Evolutionary conservation across 805 yeast genomes (phyloP).

Genomic region (Blastobotrys parvus): DNA sequence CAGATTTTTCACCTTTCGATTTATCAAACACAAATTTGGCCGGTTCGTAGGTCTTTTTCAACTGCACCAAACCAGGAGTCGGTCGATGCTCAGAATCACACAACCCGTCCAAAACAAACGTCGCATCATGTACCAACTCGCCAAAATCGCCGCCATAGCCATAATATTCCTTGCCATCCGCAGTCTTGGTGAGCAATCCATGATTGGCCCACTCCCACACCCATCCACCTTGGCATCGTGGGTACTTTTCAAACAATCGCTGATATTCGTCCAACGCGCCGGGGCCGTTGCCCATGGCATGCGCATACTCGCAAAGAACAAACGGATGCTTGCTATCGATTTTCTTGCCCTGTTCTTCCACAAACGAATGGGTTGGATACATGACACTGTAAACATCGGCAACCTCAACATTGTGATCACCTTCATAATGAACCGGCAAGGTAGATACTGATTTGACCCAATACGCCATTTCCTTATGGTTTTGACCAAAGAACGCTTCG

Average conservation of each 20-base stretch:
- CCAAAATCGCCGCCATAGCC: conserved; percentile 34
- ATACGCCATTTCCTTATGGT: conserved; percentile 27
- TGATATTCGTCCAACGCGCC: conserved; percentile 30
- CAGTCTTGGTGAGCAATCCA: conserved; percentile 21
- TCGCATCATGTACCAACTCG: conserved; percentile 31
- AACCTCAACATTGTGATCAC: conserved; percentile 20
- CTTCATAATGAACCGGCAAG: conserved; percentile 32
- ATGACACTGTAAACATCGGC: conserved; percentile 29
- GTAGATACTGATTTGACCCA: conserved; percentile 20
- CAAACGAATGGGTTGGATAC: conserved; percentile 25
- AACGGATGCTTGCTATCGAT: conserved; percentile 25
- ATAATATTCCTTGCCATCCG: conserved; percentile 16
- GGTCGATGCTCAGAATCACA: conserved; percentile 28
- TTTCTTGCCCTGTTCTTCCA: conserved; percentile 19
- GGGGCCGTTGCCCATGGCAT: conserved; percentile 36
- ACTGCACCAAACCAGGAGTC: conserved; percentile 30
- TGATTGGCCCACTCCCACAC: conserved; percentile 37
- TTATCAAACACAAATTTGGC: conserved; percentile 3
- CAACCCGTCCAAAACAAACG: conserved; percentile 33
- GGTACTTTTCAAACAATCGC: conserved; percentile 27
- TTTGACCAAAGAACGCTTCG: conserved; percentile 30
- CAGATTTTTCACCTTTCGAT: conserved; percentile 1
- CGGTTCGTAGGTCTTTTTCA: conserved; percentile 31
- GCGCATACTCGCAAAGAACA: conserved; percentile 33
- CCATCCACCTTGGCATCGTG: conserved; percentile 31